Conservation (phyloP, 805 yeast species). For the Jamesozyma lodderae region DNA sequence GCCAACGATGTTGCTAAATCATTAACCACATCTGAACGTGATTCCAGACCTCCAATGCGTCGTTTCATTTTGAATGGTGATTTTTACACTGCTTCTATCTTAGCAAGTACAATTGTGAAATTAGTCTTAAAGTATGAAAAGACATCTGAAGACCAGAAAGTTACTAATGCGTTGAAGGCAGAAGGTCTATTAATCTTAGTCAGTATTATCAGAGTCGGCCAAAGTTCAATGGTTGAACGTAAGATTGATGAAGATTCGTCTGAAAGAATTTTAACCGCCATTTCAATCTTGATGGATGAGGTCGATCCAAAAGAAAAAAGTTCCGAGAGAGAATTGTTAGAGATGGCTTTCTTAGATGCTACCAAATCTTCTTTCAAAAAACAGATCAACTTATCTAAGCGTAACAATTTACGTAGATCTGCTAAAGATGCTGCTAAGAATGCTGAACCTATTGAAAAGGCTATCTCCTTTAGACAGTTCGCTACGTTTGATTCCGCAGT, state of each 20-base stretch:
- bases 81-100: slow-evolving; percentile 80
- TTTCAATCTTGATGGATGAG: slow-evolving; percentile 58
- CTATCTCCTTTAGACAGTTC: slow-evolving; percentile 72
- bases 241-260: slow-evolving; percentile 92
- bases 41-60: slow-evolving; percentile 66
- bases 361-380: slow-evolving; percentile 75
- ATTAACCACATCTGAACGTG: slow-evolving; percentile 41
- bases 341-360: slow-evolving; percentile 73
- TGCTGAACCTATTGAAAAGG: slow-evolving; percentile 72
- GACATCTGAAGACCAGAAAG: slow-evolving; percentile 42
- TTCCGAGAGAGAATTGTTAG: slow-evolving; percentile 35
- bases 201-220: slow-evolving; percentile 81
- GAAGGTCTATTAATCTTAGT: slow-evolving; percentile 92
- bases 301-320: slow-evolving; percentile 41
- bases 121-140: slow-evolving; percentile 68
- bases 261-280: slow-evolving; percentile 87
- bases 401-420: slow-evolving; percentile 45
- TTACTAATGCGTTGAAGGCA: slow-evolving; percentile 78
- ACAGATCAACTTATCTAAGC: slow-evolving; percentile 55
- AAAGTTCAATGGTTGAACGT: slow-evolving; percentile 56
- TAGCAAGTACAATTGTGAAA: slow-evolving; percentile 83
- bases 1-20: slow-evolving; percentile 86
- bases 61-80: slow-evolving; percentile 78
- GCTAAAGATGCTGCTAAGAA: slow-evolving; percentile 50
- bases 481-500: slow-evolving; percentile 36